phyloP scores from a whole-genome alignment of 2,329 filamentous ascomycete genomes.

The Lomentospora prolificans region DNA sequence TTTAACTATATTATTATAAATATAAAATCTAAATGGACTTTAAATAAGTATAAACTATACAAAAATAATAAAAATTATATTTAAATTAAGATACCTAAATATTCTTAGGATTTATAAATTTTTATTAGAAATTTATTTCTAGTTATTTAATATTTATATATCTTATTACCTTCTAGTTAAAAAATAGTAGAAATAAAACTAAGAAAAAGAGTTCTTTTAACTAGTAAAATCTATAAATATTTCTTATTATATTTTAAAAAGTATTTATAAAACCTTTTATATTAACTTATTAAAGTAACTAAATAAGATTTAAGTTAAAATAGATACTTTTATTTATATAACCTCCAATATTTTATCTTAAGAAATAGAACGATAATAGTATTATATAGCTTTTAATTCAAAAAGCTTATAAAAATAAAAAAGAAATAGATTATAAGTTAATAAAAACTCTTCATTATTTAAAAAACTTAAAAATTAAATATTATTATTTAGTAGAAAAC shows the following conservation, averaged over 20 bases:
- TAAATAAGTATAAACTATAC: no score
- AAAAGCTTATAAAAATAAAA: background rate
- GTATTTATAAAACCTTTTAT: background rate
- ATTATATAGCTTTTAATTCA: background rate
- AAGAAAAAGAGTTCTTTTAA: background rate
- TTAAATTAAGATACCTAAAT: background rate
- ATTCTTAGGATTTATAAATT: background rate
- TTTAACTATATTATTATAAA: background rate
- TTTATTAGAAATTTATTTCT: background rate
- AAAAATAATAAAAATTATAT: slow-evolving; percentile 1
- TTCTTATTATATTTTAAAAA: background rate
- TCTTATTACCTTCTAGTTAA: background rate
- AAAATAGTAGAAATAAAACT: background rate
- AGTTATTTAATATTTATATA: background rate
- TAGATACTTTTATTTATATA: background rate
- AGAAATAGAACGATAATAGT: background rate
- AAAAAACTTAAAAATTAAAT: background rate
- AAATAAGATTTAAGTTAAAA: background rate
- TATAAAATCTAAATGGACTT: background rate
- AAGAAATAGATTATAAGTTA: background rate
- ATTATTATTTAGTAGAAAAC: background rate
- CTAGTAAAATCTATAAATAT: background rate
- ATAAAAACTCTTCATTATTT: background rate
- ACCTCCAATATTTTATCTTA: background rate
- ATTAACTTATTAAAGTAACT: background rate